These are phyloP conservation scores for Trichophyton schoenleinii DNA, from an alignment of 2,329 filamentous ascomycete species.

Conservation along the genomic window DNA sequence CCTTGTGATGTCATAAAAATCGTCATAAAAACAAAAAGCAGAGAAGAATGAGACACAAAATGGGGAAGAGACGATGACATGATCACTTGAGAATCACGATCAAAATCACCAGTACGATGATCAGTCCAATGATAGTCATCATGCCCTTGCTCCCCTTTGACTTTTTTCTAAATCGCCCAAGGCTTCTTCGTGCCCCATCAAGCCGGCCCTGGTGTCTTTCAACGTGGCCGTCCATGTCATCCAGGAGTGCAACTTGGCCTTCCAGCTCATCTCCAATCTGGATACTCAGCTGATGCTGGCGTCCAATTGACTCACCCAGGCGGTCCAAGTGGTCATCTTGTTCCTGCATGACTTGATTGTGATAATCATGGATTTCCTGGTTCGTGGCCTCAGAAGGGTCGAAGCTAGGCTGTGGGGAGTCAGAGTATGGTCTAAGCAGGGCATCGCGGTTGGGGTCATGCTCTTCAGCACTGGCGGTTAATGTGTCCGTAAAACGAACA, in stretches of 20 bases:
- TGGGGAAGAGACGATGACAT: background rate
- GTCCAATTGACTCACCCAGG: slow-evolving; percentile 70
- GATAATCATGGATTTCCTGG: slow-evolving; percentile 74
- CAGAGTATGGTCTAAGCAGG: slow-evolving; percentile 49
- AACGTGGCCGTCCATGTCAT: slow-evolving; percentile 72
- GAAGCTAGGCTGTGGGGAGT: slow-evolving; percentile 38
- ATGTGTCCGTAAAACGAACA: slow-evolving; percentile 69
- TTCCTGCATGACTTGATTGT: slow-evolving; percentile 65
- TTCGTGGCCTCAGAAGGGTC: slow-evolving; percentile 55
- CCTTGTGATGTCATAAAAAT: background rate
- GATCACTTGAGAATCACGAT: slow-evolving; percentile 66
- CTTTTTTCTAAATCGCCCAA: slow-evolving; percentile 59
- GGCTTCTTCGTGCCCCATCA: slow-evolving; percentile 57
- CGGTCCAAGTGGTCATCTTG: slow-evolving; percentile 90
- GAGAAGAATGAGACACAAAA: background rate
- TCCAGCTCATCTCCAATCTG: slow-evolving; percentile 95
- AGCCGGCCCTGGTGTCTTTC: slow-evolving; percentile 69
- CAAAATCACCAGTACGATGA: slow-evolving; percentile 67
- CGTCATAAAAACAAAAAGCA: background rate
- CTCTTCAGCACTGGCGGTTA: slow-evolving; percentile 29
- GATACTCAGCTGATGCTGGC: slow-evolving; percentile 85
- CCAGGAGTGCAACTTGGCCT: slow-evolving; percentile 73
- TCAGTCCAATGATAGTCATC: slow-evolving; percentile 66
- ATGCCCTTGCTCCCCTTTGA: slow-evolving; percentile 81
- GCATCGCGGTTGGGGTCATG: slow-evolving; percentile 40